A percentile compares a stretch with the other conserved stretches of the same genome.
Evolutionary conservation across 2,329 filamentous ascomycete genomes (phyloP).

Genomic region (Xylaria polymorpha): DNA sequence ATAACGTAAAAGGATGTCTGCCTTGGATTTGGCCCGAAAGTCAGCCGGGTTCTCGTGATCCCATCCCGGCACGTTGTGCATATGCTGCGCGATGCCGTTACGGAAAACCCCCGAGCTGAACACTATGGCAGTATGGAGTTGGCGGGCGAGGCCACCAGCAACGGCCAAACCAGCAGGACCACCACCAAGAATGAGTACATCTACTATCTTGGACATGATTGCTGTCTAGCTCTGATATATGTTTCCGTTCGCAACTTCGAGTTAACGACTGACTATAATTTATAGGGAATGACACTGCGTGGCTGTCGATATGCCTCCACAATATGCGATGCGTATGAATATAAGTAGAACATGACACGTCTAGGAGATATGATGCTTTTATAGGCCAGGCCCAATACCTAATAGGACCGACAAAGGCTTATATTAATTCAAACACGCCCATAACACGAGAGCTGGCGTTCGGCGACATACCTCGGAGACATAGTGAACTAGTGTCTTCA

Average conservation of each 20-base stretch:
- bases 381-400: neutral
- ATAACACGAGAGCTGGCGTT: neutral
- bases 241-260: neutral
- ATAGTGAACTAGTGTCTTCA: slow-evolving; percentile 14
- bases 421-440: slow-evolving; percentile 9
- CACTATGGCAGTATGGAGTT: slow-evolving; percentile 54
- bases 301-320: neutral
- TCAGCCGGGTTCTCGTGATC: slow-evolving; percentile 39
- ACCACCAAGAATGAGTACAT: slow-evolving; percentile 55
- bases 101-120: slow-evolving; percentile 51
- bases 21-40: slow-evolving; percentile 37
- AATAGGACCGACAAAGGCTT: neutral
- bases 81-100: slow-evolving; percentile 55
- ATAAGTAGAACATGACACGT: neutral
- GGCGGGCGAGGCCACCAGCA: slow-evolving; percentile 52
- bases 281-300: neutral
- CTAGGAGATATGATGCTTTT: neutral
- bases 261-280: neutral
- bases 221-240: neutral
- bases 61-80: slow-evolving; percentile 56
- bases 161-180: slow-evolving; percentile 59
- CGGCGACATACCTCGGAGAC: slow-evolving; percentile 40
- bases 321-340: neutral
- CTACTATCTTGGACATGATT: slow-evolving; percentile 35
- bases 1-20: slow-evolving; percentile 42